Evolutionary conservation across 257 asterid genomes (phyloP).

Genomic region (Capsicum rhomboideum): DNA sequence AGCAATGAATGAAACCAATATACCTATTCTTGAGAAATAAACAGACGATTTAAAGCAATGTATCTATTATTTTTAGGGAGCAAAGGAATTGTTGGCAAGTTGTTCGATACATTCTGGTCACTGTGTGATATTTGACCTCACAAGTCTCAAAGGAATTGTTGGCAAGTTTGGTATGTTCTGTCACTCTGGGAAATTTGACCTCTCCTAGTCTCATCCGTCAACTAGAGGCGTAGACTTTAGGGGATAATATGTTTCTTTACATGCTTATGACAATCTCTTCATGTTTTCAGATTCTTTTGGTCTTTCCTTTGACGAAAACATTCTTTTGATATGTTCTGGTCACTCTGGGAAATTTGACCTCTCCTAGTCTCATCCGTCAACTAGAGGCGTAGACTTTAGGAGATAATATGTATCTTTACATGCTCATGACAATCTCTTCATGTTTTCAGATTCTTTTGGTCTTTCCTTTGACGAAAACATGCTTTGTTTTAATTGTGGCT

Average conservation of each 20-base stretch:
- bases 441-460: neutral
- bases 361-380: neutral
- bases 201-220: neutral
- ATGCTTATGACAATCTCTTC: neutral
- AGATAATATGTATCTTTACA: neutral
- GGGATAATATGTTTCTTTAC: neutral
- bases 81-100: neutral
- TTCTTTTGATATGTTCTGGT: neutral
- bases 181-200: neutral
- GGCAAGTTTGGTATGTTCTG: neutral
- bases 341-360: neutral
- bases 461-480: neutral
- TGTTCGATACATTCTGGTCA: neutral
- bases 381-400: neutral
- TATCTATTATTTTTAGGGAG: neutral
- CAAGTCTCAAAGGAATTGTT: neutral
- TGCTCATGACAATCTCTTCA: neutral
- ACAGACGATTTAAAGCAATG: neutral
- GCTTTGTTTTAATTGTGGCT: neutral
- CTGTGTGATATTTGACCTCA: too few relatives aligned
- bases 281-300: neutral
- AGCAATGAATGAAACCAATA: neutral
- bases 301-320: neutral
- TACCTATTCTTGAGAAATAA: neutral
- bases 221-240: neutral